Evolutionary conservation across 179 eudicot genomes (phyloP).

Genomic region (Silene coronaria): DNA sequence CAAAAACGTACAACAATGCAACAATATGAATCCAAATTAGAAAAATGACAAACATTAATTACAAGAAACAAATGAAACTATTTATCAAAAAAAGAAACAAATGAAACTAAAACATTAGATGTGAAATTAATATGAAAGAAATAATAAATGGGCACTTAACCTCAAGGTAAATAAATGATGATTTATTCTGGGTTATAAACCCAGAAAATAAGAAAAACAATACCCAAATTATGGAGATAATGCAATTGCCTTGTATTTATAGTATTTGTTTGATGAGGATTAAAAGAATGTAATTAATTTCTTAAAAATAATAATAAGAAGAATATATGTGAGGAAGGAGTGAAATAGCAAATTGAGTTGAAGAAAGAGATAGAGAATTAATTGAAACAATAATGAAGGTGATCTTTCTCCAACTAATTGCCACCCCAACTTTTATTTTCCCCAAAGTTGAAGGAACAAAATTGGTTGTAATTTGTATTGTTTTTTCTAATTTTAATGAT

Average conservation of each 20-base stretch:
- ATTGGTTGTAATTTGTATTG: not conserved
- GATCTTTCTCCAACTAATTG: not conserved
- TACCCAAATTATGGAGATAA: no score
- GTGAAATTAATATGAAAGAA: not conserved
- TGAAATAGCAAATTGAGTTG: not conserved
- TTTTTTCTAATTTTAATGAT: constrained; percentile 9
- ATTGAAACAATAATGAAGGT: not conserved
- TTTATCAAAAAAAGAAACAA: no score
- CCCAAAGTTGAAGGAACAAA: not conserved
- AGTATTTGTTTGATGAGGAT: not conserved
- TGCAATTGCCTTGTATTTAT: not conserved
- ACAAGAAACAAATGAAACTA: not conserved
- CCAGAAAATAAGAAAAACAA: not conserved
- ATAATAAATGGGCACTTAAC: not conserved
- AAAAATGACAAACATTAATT: no score
- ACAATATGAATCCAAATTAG: no score
- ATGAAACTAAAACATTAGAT: not conserved
- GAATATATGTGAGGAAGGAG: not conserved
- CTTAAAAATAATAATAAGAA: not conserved
- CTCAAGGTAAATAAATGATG: not conserved
- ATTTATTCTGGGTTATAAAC: not conserved
- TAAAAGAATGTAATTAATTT: not conserved
- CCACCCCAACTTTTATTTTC: constrained; percentile 5
- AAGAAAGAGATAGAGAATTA: not conserved
- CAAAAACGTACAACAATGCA: not conserved